Evolutionary conservation across 2,329 filamentous ascomycete species (phyloP).

Genomic region (Calonectria pseudoreteaudii): DNA sequence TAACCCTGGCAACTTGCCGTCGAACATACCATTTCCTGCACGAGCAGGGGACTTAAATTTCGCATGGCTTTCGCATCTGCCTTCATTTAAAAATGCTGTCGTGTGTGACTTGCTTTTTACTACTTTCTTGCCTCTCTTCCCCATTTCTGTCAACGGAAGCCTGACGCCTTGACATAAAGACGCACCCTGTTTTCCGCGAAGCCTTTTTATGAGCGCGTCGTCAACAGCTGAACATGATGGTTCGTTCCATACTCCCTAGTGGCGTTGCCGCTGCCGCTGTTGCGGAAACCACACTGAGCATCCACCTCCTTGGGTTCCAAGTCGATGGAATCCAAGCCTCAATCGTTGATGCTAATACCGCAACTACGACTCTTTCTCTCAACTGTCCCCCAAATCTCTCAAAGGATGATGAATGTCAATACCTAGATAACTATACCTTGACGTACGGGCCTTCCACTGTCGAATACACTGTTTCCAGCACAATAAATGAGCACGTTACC

Average conservation of each 20-base stretch:
- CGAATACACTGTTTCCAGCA: not conserved
- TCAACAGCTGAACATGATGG: not conserved
- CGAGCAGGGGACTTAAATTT: not conserved
- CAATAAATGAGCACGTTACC: not conserved
- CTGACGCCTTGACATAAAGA: not conserved
- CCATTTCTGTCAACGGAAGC: too few relatives aligned
- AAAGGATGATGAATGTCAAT: not conserved
- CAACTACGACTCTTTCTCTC: not conserved
- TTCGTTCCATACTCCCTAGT: not conserved
- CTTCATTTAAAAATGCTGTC: not conserved
- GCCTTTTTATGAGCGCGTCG: not conserved
- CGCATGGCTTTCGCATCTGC: not conserved
- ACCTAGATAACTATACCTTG: not conserved
- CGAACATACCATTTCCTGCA: not conserved
- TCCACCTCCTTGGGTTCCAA: not conserved
- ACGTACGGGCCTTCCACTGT: not conserved
- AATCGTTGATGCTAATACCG: not conserved
- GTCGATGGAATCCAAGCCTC: not conserved
- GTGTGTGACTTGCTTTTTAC: too few relatives aligned
- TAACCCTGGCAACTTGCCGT: not conserved
- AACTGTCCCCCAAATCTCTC: not conserved
- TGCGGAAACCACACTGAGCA: not conserved
- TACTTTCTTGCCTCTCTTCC: not conserved
- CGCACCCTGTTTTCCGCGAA: not conserved
- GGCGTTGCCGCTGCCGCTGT: not conserved